Base-by-base conservation (phyloP, 148 eudicot species). In the Silene conica region DNA sequence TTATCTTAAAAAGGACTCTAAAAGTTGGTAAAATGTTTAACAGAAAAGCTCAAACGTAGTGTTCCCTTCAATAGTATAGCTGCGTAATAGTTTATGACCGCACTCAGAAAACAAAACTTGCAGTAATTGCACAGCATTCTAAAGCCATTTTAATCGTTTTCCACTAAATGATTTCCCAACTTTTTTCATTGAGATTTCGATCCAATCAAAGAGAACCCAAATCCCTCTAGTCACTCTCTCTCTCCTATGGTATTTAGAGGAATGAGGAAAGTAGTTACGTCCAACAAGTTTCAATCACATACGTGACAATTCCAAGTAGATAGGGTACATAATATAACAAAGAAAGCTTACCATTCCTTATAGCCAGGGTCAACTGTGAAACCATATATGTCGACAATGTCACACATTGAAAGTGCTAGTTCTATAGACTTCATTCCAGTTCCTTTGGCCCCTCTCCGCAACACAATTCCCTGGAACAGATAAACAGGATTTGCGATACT, bases 341-440 rank as follows among this genome's bases (percentile, higher is more conserved):
- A 21, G 69, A 69, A 50, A 79, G 79, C 86, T 83, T 20, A 95
- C 98, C 98, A 95, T 81, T 95, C 97, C 66, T 93, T 92, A 59
- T 95, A 95, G 69, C 97, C 98, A 22, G 98, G 98, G 81, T 95
- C 98, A 61, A 95, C 98, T 20, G 97, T 95, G 88, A 95, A 95
- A 76, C 98, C 98, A 80, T 95, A 95, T 26, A 95, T 90, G 85
- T 95, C 93, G 74, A 95, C 96, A 76, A 86, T 83, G 77, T 95
- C 93, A 78, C 98, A 95, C 98, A 95, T 95, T 78, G 98, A 95
- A 83, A 95, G 98, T 41, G 97, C 98, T 11, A 95, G 87, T 80
- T 95, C 98, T 68, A 95, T 83, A 63, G 97, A 90, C 81, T 95
- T 95, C 98, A 95, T 95, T 70, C 98, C 98, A 70, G 98, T 95